Conservation (phyloP, 495 filamentous ascomycete genomes). For the Aspergillus mulundensis region DNA sequence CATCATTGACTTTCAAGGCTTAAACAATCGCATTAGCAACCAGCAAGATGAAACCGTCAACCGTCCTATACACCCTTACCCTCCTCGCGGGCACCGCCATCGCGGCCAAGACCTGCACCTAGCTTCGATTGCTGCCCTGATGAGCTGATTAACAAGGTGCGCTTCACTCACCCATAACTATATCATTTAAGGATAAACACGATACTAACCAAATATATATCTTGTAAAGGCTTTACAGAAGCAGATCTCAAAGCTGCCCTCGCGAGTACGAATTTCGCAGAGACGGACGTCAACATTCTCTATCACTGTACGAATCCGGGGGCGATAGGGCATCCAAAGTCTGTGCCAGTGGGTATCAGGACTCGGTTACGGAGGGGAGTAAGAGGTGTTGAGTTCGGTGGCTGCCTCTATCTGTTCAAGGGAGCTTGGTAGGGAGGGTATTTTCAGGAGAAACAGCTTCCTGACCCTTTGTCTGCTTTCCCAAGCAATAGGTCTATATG, state of each 20-base stretch:
- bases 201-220: background rate
- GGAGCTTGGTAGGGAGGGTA: too few species aligned
- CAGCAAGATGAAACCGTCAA: constrained; percentile 2
- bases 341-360: constrained; percentile 31
- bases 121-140: constrained; percentile 42
- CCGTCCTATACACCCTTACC: constrained; percentile 21
- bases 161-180: too few species aligned
- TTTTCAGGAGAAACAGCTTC: too few species aligned
- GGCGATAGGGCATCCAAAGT: constrained; percentile 33
- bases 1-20: background rate
- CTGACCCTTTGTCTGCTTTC: too few species aligned
- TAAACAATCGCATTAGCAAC: too few species aligned
- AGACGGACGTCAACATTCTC: constrained; percentile 28
- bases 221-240: constrained; percentile 30
- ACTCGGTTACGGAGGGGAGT: constrained; percentile 31
- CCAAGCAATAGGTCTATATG: too few species aligned
- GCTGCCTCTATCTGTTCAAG: background rate
- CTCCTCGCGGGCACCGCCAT: constrained; percentile 22
- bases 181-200: background rate
- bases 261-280: constrained; percentile 30
- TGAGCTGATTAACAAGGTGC: constrained; percentile 28
- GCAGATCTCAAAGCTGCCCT: constrained; percentile 29
- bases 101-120: constrained; percentile 35
- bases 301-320: constrained; percentile 42
- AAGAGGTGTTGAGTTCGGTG: constrained; percentile 28